Base-by-base conservation (phyloP, 208 protist genomes). In the Balamuthia mandrillaris region DNA sequence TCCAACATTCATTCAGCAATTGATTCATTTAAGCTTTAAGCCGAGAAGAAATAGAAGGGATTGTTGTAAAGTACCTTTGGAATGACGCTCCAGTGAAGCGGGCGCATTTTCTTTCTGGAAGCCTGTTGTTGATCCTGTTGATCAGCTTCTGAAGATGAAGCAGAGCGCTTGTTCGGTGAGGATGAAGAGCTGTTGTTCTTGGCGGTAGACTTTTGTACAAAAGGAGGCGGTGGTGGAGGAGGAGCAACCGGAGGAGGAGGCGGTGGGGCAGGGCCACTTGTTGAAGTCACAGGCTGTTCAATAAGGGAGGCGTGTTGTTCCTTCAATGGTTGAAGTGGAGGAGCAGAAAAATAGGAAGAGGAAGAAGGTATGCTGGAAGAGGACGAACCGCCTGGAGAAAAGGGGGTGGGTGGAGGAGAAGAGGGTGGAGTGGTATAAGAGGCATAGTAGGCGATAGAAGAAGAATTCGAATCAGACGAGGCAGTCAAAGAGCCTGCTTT, bases 41-140 rank as follows among this genome's bases (percentile, higher is more conserved):
- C n/a, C n/a, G n/a, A n/a, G n/a, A n/a, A n/a, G n/a, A n/a, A n/a
- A n/a, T n/a, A n/a, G n/a, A n/a, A n/a, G n/a, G n/a, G n/a, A n/a
- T 54, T 54, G 14, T 18, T 14, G 47, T 14, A 24, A 54, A 14
- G 16, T 42, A 66, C 63, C 65, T 74, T 70, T 21, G 61, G 61
- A 21, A 70, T 70, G 33, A 70, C 24, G 14, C 61, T 70, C 61
- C 61, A 70, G 61, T 70, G 61, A 39, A 70, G 61, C 35, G 61
- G 41, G n/a, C 61, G 61, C 61, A 70, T 70, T 27, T 70, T 70
- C 61, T 70, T 70, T 33, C 61, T 33, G n/a, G 37, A 12, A 7
- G 31, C 7, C 37, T 24, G 41, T 27, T 47, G 24, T 33, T 39
- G n/a, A 4, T 45, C 61, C 24, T 6, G 16, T 14, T 45, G 35